Percentiles rank a stretch among this genome's conserved stretches.
These are phyloP conservation scores for Centella asiatica DNA, from an alignment of 129 eudicot species.

Conservation along the genomic window DNA sequence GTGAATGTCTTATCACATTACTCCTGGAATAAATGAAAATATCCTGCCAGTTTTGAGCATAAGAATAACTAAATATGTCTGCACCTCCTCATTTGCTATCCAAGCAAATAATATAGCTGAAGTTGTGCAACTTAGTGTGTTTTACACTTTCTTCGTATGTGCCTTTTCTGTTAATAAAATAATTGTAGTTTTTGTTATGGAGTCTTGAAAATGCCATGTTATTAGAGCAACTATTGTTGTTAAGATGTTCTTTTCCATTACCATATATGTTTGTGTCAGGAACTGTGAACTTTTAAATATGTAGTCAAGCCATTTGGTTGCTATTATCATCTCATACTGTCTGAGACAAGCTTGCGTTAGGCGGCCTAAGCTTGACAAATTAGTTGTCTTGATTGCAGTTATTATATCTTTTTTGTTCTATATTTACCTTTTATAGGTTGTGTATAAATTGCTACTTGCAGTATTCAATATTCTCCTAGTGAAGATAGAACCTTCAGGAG, in stretches of 20 bases:
- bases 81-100: not conserved
- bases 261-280: not conserved
- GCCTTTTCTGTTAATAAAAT: no score
- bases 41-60: not conserved
- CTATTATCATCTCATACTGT: no score
- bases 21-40: not conserved
- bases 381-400: not conserved
- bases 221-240: not conserved
- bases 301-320: not conserved
- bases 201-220: not conserved
- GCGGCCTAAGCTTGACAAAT: not conserved
- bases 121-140: no score
- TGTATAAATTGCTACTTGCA: constrained; percentile 23
- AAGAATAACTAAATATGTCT: not conserved
- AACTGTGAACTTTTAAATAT: not conserved
- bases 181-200: no score
- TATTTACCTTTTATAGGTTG: not conserved
- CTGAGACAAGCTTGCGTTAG: no score
- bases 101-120: not conserved
- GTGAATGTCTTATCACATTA: not conserved
- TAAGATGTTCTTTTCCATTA: not conserved
- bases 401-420: not conserved
- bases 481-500: constrained; percentile 84
- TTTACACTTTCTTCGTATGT: no score
- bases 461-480: constrained; percentile 75